Evolutionary conservation across 768 basidiomycete genomes (phyloP), one percentile per base, ranked within the genome.

Genomic region (Multifurca ochricompacta): DNA sequence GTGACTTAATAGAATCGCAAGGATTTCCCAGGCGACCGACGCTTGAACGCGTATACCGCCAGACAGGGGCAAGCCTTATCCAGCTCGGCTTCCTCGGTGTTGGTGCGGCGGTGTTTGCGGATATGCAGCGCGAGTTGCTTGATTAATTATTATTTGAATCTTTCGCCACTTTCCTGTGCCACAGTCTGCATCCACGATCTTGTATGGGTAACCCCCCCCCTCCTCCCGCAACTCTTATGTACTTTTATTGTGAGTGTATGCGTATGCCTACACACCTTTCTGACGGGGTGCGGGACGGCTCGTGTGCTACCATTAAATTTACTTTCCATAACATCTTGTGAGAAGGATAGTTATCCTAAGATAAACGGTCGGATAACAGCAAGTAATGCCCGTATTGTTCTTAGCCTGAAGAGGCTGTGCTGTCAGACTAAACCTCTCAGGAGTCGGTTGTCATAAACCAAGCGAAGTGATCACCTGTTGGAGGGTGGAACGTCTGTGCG

Each of bases 81-180:
- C 80, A 89, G 60, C 79, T 92, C 11, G 89, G 83, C 6, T 64
- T 85, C 39, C 65, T 81, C 58, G 88, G 89, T 10, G 77, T 80
- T 10, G 91, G 90, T 11, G 70, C 78, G 28, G 91, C 91, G 28
- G 87, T 87, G 16, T 90, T 87, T 66, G 86, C 84, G 14, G 90
- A 92, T 62, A 77, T 90, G 73, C 72, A 76, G 27, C 82, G 77
- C 62, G 89, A 91, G 63, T 77, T 91, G 60, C 67, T 89, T 51
- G 81, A 86, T 35, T 54, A 30, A 41, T 16, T 14, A 16, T 31
- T 39, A 21, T 16, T 23, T 7, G 18, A 14, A 6, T 27, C 14
- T 36, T n/a, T 18, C 37, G n/a, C n/a, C 23, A 48, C 44, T 10
- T 10, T 21, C 34, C 42, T 28, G 18, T 21, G 18, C 13, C 18